Base-by-base conservation (phyloP, 805 yeast species). In the Candida sphagnicola region DNA sequence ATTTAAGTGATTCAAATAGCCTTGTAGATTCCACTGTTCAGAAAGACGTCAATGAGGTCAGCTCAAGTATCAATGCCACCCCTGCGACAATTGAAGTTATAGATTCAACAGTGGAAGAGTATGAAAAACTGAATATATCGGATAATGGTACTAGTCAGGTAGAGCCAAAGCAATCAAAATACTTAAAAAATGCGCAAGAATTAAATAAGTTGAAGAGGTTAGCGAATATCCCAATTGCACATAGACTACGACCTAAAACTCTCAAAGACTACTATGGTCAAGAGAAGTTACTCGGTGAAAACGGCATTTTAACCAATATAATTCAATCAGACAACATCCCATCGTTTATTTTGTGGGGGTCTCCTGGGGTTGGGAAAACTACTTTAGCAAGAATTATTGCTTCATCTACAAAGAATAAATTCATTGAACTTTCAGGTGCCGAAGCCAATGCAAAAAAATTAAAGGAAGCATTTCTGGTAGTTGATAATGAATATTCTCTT, bases 291-390 rank as follows among this genome's bases (percentile, higher is more conserved):
- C 55, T 65, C 11, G 70, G 68, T 1, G 51, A 54, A 5, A 52
- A 59, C 38, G 75, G 74, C 2, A 33, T 62, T 1, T 45, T 67
- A 15, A 56, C 66, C 15, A 65, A 61, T 38, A 51, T 64, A n/a
- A 54, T 65, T 2, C 44, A 51, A 16, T 49, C 70, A 0, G 60
- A 56, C 29, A 56, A 54, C 13, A 57, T 68, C 1, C 70, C 73
- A 0, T 67, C 73, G 0, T 66, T 68, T 36, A 51, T 68, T 2
- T 50, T 68, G 8, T 68, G 73, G 73, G 74, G 74, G 2, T 57
- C 53, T 2, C 74, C 74, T 0, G 74, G 74, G 0, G 69, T 66
- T 8, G 74, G 74, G 0, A 68, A 68, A 41, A 68, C 74, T 1
- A 56, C 72, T 0, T 47, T 68, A 33, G 72, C 72, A 1, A 47